Evolutionary conservation across 1,284 basidiomycete species (phyloP).

Genomic region (Sporisorium sorghi): DNA sequence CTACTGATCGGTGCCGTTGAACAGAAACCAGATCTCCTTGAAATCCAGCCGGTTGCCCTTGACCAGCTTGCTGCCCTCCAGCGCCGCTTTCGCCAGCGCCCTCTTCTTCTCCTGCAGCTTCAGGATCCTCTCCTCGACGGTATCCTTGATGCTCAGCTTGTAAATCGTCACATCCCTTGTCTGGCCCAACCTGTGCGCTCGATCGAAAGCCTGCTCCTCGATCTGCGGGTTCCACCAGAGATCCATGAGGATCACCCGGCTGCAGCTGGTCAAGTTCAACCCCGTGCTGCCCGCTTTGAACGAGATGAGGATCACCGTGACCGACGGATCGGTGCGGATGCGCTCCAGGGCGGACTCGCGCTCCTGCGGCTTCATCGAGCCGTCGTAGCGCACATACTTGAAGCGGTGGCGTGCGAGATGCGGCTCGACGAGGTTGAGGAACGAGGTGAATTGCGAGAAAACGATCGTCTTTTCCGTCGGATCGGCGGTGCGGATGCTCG

Average conservation of each 20-base stretch:
- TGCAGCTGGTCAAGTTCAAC: conserved; percentile 92
- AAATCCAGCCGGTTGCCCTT: conserved; percentile 72
- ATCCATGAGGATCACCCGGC: conserved; percentile 90
- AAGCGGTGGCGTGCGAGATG: conserved; percentile 79
- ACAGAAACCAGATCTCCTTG: conserved; percentile 52
- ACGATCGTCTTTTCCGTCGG: conserved; percentile 84
- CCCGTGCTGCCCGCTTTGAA: conserved; percentile 97
- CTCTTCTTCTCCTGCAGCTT: conserved; percentile 80
- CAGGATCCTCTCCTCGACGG: conserved; percentile 89
- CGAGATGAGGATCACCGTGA: conserved; percentile 86
- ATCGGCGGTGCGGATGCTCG: conserved; percentile 76
- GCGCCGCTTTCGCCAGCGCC: conserved; percentile 82
- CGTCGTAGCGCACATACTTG: conserved; percentile 87
- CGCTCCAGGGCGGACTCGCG: conserved; percentile 80
- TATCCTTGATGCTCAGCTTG: conserved; percentile 88
- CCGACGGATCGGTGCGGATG: conserved; percentile 76
- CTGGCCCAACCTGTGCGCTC: conserved; percentile 90
- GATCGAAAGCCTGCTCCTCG: conserved; percentile 90
- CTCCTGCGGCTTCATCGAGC: conserved; percentile 81
- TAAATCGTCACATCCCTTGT: conserved; percentile 87
- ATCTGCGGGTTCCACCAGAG: conserved; percentile 81
- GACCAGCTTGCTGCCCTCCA: conserved; percentile 88
- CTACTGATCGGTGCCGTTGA: conserved; percentile 37
- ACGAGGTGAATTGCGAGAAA: conserved; percentile 84
- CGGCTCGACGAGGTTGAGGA: conserved; percentile 86